These are phyloP conservation scores for Albophoma yamanashiensis DNA, from an alignment of 2,329 filamentous ascomycete genomes.

Conservation along the genomic window DNA sequence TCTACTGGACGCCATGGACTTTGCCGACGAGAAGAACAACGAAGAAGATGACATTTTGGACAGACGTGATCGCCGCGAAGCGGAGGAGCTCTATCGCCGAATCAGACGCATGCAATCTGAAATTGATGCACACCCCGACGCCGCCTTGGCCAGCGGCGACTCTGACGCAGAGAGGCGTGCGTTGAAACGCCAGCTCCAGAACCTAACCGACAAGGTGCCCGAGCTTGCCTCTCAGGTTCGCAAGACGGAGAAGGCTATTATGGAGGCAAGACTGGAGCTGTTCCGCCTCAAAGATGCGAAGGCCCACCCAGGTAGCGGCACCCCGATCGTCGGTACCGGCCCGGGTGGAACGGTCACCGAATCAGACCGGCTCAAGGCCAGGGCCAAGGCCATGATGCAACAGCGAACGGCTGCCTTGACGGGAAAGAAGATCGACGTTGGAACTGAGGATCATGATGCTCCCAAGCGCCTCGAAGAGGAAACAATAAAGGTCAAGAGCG, in stretches of 20 bases:
- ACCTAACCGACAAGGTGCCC: conserved; percentile 78
- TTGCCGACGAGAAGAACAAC: conserved; percentile 77
- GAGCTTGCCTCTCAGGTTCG: conserved; percentile 87
- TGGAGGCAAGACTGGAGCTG: conserved; percentile 81
- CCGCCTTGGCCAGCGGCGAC: conserved; percentile 58
- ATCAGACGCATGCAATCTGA: conserved; percentile 89
- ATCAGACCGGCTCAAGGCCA: conserved; percentile 85
- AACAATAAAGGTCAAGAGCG: conserved; percentile 65
- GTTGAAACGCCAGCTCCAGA: conserved; percentile 81
- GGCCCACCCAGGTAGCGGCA: conserved; percentile 70
- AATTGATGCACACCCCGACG: conserved; percentile 81
- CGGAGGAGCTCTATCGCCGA: conserved; percentile 86
- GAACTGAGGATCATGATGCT: conserved; percentile 64
- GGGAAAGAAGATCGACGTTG: conserved; percentile 63
- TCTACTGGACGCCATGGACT: conserved; percentile 90
- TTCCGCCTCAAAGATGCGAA: conserved; percentile 93
- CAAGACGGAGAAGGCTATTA: conserved; percentile 82
- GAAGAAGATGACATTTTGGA: conserved; percentile 92
- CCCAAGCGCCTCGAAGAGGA: conserved; percentile 85
- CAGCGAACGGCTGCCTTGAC: conserved; percentile 87
- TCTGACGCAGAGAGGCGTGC: conserved; percentile 80
- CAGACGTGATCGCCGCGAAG: conserved; percentile 79
- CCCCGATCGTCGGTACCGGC: conserved; percentile 81
- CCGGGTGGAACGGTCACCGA: conserved; percentile 87
- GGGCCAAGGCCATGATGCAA: conserved; percentile 98